Base-by-base conservation (phyloP, 805 yeast genomes). In the Priceomyces carsonii region DNA sequence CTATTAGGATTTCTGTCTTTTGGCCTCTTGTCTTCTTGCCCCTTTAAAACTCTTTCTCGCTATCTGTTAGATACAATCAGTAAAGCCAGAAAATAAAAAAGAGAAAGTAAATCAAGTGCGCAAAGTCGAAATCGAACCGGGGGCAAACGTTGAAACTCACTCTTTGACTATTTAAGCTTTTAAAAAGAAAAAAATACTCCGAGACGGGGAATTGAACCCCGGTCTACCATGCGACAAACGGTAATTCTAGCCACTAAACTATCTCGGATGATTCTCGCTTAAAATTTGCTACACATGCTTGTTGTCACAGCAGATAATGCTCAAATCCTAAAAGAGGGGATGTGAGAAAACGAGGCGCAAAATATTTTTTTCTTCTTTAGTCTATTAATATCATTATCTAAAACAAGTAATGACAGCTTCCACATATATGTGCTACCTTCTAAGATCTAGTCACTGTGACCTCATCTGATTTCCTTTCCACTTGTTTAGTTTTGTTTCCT, bases 171-270 rank as follows among this genome's bases (percentile, higher is more conserved):
- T 29, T 29, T 29, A 25, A 23, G 33, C 33, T n/a, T n/a, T n/a
- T n/a, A n/a, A n/a, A n/a, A n/a, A n/a, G 15, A 19, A 21, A 9
- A 26, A 28, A 18, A 29, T 32, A 40, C 48, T 44, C 48, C 48
- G 46, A 39, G 48, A 44, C 48, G 46, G 49, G 49, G 49, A 45
- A 45, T 45, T 45, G 49, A 45, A 45, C 49, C 49, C 49, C 46
- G 49, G 49, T 45, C 49, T 45, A 45, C 49, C 49, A 45, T 40
- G 49, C 49, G 49, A 45, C 49, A 45, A 45, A 40, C 49, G 49
- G 49, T 45, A 45, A 45, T 45, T 45, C 49, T 45, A 45, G 49
- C 49, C 49, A 45, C 49, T 45, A 45, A 45, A 45, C 49, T 45
- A 45, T 45, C 49, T 36, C 47, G 49, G 49, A 45, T 23, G 12